Evolutionary conservation across 169 alveolate species (phyloP).

Genomic region (Cryptosporidium bovis): DNA sequence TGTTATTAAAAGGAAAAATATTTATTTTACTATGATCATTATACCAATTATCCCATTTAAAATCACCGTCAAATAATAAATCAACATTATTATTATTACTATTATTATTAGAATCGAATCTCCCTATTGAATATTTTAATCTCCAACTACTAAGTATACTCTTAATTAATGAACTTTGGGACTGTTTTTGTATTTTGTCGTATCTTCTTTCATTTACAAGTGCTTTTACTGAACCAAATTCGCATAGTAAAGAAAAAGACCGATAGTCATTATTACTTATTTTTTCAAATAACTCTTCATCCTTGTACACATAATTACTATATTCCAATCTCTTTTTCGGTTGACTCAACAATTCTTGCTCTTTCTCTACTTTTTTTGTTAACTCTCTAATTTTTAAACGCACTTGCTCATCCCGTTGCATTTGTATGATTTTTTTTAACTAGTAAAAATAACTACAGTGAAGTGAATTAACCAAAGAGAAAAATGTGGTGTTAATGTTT

Average conservation of each 20-base stretch:
- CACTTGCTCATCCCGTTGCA: constrained; percentile 28
- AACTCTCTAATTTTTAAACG: constrained; percentile 42
- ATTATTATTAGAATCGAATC: not conserved
- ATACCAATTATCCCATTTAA: constrained; percentile 70
- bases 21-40: constrained; percentile 12
- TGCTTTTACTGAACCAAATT: constrained; percentile 67
- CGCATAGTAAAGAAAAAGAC: constrained; percentile 52
- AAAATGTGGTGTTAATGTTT: too few species aligned
- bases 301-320: constrained; percentile 29
- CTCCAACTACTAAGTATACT: constrained; percentile 34
- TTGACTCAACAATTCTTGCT: constrained; percentile 46
- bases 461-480: too few species aligned
- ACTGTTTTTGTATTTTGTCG: constrained; percentile 32
- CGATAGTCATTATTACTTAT: constrained; percentile 17
- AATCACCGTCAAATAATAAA: not conserved
- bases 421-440: not conserved
- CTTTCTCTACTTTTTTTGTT: constrained; percentile 17
- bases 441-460: too few species aligned
- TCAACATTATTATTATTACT: not conserved
- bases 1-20: constrained; percentile 46
- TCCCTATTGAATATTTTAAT: not conserved
- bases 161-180: constrained; percentile 31
- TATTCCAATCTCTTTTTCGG: constrained; percentile 45
- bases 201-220: constrained; percentile 57
- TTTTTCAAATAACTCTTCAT: constrained; percentile 32